These are phyloP conservation scores for Trametes elegans DNA, from an alignment of 768 basidiomycete species.

Conservation along the genomic window DNA sequence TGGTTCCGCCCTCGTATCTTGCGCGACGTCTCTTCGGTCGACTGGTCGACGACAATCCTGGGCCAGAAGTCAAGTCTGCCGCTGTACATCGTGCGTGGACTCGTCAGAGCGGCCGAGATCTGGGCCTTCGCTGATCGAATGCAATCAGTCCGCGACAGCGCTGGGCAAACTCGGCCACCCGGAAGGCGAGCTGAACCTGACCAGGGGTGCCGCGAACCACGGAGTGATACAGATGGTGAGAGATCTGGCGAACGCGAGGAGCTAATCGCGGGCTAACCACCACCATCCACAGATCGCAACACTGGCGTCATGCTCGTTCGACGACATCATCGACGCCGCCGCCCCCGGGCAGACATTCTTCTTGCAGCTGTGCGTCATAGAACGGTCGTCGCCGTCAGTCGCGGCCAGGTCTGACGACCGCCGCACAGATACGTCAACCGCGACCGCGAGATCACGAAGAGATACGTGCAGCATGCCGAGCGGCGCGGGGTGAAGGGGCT, in stretches of 20 bases:
- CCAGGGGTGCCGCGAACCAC: slow-evolving; percentile 81
- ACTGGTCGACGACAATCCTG: slow-evolving; percentile 81
- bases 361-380: slow-evolving; percentile 62
- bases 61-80: slow-evolving; percentile 77
- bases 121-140: slow-evolving; percentile 39
- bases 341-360: slow-evolving; percentile 78
- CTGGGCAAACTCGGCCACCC: slow-evolving; percentile 94
- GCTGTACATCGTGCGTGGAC: slow-evolving; percentile 77
- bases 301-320: slow-evolving; percentile 94
- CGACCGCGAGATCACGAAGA: slow-evolving; percentile 80
- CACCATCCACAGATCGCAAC: slow-evolving; percentile 76
- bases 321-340: slow-evolving; percentile 88
- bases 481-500: slow-evolving; percentile 86
- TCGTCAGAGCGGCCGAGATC: too few relatives aligned
- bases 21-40: slow-evolving; percentile 81
- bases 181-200: slow-evolving; percentile 92
- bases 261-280: not conserved
- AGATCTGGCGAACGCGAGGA: not conserved
- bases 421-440: slow-evolving; percentile 90
- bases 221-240: slow-evolving; percentile 71
- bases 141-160: slow-evolving; percentile 67
- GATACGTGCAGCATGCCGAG: slow-evolving; percentile 88
- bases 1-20: slow-evolving; percentile 43
- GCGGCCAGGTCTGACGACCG: too few relatives aligned
- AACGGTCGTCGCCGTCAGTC: not conserved